Evolutionary conservation across 345 rosid species (phyloP), one percentile per base, ranked within the genome.

Genomic region (Bretschneidera sinensis): DNA sequence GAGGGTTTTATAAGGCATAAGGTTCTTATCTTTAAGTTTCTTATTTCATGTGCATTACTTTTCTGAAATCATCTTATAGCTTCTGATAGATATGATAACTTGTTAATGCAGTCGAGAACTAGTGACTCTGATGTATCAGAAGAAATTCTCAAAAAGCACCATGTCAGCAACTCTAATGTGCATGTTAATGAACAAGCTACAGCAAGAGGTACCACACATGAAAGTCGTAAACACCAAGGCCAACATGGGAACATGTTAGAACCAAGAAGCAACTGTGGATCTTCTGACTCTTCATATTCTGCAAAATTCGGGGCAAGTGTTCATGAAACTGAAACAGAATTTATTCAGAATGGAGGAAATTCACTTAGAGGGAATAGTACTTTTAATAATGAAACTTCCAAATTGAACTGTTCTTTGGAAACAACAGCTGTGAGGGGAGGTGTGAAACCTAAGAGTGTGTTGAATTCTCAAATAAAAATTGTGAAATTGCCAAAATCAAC

Each of bases 1-100:
- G 83, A 68, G 64, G 72, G 74, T 72, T 60, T 59, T 31, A 39
- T 24, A 45, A 78, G 67, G 63, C 82, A 79, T 43, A 83, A 83
- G 88, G 92, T 79, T 51, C 31, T 61, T 60, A 48, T 39, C n/a
- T 24, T 17, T 16, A 31, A 43, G 62, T 54, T 13, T 28, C 65
- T 28, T 59, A 3, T 52, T 22, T n/a, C n/a, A n/a, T 34, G 53
- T 18, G 31, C 35, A 28, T 48, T 31, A 21, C 16, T 20, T n/a
- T 51, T 59, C 55, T 16, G 10, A 2, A 34, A 54, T 43, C 55
- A 48, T 48, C 20, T 1, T 24, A 17, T 43, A 59, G 21, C 50
- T 60, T 69, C 60, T 51, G 24, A 61, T 69, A 34, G 43, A 64
- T 31, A 24, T 47, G 31, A 19, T 43, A 21, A 63, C 18, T 56